Conservation (phyloP, 768 basidiomycete species). For the Russula vinacea region DNA sequence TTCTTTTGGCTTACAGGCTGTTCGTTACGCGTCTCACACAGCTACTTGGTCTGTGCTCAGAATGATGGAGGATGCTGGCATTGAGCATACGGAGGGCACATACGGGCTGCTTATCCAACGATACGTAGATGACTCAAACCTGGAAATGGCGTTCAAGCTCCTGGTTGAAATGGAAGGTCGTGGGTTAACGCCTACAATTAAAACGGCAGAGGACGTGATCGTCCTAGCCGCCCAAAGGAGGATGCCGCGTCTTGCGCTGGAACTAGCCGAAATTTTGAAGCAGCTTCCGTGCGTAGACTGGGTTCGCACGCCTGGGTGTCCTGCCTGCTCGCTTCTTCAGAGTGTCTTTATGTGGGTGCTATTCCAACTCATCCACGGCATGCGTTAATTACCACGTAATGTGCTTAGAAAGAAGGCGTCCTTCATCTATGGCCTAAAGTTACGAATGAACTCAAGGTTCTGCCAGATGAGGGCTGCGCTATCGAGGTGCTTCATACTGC, state of each 20-base stretch:
- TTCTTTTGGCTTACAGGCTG: constrained; percentile 33
- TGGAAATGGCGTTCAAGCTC: constrained; percentile 64
- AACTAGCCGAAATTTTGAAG: constrained; percentile 65
- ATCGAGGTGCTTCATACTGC: constrained; percentile 68
- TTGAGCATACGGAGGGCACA: constrained; percentile 51
- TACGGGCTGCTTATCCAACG: constrained; percentile 54
- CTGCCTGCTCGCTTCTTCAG: constrained; percentile 63
- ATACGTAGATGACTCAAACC: constrained; percentile 45
- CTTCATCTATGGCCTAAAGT: constrained; percentile 57
- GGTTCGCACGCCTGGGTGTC: constrained; percentile 58
- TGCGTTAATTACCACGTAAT: neutral
- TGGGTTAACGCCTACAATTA: constrained; percentile 50
- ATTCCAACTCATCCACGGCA: neutral
- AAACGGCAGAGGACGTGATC: constrained; percentile 52
- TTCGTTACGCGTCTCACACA: constrained; percentile 31
- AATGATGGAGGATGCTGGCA: constrained; percentile 50
- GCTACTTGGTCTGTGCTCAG: constrained; percentile 45
- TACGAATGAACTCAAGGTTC: constrained; percentile 49
- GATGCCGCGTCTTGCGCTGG: constrained; percentile 65
- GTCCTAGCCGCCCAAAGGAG: constrained; percentile 51
- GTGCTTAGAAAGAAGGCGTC: constrained; percentile 64
- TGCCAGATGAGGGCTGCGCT: constrained; percentile 74
- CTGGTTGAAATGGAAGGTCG: constrained; percentile 55
- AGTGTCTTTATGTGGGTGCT: constrained; percentile 61
- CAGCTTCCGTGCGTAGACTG: constrained; percentile 50